These are phyloP conservation scores for Licmophora abbreviata DNA, from an alignment of 108 stramenopile genomes.

Conservation along the genomic window DNA sequence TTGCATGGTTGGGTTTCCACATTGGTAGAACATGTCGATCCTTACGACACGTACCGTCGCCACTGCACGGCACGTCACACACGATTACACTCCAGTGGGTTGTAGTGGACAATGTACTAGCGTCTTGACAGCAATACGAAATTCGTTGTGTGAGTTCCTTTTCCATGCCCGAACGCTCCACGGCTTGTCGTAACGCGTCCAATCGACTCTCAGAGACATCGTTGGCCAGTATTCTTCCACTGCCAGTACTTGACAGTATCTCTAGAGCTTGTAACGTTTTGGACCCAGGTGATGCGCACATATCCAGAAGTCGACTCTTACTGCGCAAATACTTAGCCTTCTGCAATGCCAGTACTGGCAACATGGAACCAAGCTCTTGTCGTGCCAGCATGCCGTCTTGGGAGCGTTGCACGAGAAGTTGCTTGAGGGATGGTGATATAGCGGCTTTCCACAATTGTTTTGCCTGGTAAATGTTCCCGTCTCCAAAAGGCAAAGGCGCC, in stretches of 20 bases:
- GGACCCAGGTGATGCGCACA: conserved; percentile 80
- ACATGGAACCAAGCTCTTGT: conserved; percentile 77
- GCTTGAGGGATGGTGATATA: conserved; percentile 39
- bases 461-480: conserved; percentile 36
- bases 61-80: conserved; percentile 87
- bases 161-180: conserved; percentile 52
- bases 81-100: conserved; percentile 51
- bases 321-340: conserved; percentile 17
- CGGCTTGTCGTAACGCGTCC: conserved; percentile 46
- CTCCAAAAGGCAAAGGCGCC: conserved; percentile 20
- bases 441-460: conserved; percentile 25
- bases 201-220: conserved; percentile 69
- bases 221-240: conserved; percentile 55
- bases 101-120: conserved; percentile 23
- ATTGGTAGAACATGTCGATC: conserved; percentile 61
- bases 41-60: conserved; percentile 86
- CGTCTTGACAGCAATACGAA: conserved; percentile 40
- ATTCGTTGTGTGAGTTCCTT: conserved; percentile 17
- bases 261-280: conserved; percentile 84
- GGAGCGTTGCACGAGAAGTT: conserved; percentile 34
- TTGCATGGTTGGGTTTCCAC: conserved; percentile 54
- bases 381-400: conserved; percentile 50
- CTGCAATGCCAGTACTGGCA: conserved; percentile 48
- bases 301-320: conserved; percentile 52
- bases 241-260: conserved; percentile 20